Base-by-base conservation (phyloP, 805 yeast species). In the Candida chilensis region DNA sequence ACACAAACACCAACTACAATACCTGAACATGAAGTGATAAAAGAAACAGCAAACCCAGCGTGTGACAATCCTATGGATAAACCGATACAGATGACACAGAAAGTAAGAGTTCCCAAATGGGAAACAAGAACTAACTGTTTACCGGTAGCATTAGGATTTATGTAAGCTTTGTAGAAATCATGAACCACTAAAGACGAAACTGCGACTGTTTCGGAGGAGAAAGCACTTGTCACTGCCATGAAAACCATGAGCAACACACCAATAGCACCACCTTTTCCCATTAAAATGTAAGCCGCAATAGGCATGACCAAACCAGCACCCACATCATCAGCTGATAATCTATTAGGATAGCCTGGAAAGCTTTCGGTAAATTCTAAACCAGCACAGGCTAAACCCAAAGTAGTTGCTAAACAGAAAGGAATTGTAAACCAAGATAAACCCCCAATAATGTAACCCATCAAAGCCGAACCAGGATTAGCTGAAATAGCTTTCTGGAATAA, bases 211-310 rank as follows among this genome's bases (percentile, higher is more conserved):
- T 87, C 95, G 21, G 95, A 90, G 19, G 94, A 82, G 71, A 84
- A 74, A 16, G 96, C 95, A 29, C 94, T 80, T 0, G 96, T 87
- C 25, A 82, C 90, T 16, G 96, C 95, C 88, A 85, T 82, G 54
- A 87, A 87, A 8, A 86, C 72, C 64, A 87, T 57, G 20, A 87
- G 52, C 38, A 87, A 65, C 6, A 87, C 70, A 20, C 88, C 88
- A 28, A 74, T 88, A 4, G 94, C 94, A 38, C 96, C 96, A 44
- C 90, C 84, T 39, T 67, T 78, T 31, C 96, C 96, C 56, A 87
- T 64, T 25, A 87, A 57, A 1, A 95, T 85, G 25, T 74, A 79
- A 1, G 95, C 94, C 24, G 95, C 81, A 38, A 72, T 73, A 6
- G 85, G 85, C 33, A 81, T 58, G 7, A 75, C 87, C 35, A 87